These are phyloP conservation scores for Colletotrichum abscissum DNA, from an alignment of 2,329 filamentous ascomycete species.

Conservation along the genomic window DNA sequence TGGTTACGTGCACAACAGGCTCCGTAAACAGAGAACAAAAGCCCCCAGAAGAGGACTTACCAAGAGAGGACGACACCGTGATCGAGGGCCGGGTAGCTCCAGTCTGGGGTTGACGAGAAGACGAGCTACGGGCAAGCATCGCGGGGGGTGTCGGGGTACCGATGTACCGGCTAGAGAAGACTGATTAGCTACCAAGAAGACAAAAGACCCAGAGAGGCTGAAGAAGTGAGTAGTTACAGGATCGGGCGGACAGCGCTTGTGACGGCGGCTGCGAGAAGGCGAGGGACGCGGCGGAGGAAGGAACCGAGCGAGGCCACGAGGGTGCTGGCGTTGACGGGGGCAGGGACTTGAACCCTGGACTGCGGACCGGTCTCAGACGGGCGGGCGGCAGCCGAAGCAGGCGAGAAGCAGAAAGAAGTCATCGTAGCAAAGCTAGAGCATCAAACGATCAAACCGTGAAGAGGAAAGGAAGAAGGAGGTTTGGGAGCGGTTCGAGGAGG, in stretches of 20 bases:
- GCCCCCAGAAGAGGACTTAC: conserved; percentile 1
- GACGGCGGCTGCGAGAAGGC: background rate
- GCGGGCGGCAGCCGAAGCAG: conserved; percentile 10
- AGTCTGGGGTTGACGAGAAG: background rate
- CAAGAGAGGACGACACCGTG: conserved; percentile 8
- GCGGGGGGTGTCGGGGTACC: conserved; percentile 2
- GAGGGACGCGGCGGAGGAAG: background rate
- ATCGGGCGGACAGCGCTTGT: background rate
- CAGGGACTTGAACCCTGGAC: conserved; percentile 12
- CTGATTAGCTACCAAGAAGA: background rate
- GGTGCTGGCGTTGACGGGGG: background rate
- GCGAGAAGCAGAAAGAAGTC: conserved; percentile 12
- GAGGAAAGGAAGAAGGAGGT: background rate
- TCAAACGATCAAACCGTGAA: conserved; percentile 11
- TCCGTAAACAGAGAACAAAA: conserved; percentile 3
- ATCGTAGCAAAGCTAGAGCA: conserved; percentile 12
- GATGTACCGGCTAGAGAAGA: background rate
- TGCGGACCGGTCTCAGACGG: conserved; percentile 15
- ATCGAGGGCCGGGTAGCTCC: conserved; percentile 7
- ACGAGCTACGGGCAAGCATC: conserved; percentile 8
- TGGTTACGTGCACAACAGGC: background rate
- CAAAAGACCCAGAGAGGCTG: background rate
- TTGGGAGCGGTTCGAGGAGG: background rate
- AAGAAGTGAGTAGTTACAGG: background rate
- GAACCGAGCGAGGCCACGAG: conserved; percentile 11